phyloP scores from a whole-genome alignment of 345 rosid genomes.

The Acer saccharum region DNA sequence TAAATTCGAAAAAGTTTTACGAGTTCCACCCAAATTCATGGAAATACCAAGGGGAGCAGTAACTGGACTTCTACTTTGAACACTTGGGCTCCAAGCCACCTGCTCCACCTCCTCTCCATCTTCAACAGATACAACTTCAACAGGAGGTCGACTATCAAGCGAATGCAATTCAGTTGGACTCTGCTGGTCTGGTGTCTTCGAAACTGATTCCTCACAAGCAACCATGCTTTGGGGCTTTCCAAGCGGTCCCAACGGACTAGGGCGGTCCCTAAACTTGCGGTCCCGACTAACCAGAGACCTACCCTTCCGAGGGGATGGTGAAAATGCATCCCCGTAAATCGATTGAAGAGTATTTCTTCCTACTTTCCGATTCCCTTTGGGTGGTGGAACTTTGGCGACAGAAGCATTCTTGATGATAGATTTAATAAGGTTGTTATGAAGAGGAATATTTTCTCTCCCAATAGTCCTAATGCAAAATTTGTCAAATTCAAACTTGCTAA shows the following conservation, averaged over 20 bases:
- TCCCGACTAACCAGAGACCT: conserved; percentile 54
- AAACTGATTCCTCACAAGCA: conserved; percentile 49
- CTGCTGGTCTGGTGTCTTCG: conserved; percentile 56
- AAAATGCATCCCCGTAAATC: conserved; percentile 53
- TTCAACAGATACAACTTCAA: conserved; percentile 81
- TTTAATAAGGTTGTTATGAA: conserved; percentile 71
- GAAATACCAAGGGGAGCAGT: conserved; percentile 86
- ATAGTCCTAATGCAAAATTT: conserved; percentile 54
- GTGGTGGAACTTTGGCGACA: conserved; percentile 50
- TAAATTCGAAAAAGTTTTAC: conserved; percentile 42
- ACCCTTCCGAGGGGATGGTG: conserved; percentile 67
- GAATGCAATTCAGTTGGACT: conserved; percentile 80
- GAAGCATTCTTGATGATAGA: conserved; percentile 74
- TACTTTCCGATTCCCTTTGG: conserved; percentile 25
- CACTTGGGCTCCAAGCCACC: conserved; percentile 66
- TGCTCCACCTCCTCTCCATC: conserved; percentile 99
- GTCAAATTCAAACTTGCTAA: conserved; percentile 73
- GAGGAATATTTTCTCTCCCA: conserved; percentile 67
- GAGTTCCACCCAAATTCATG: conserved; percentile 44
- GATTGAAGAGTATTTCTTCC: conserved; percentile 46
- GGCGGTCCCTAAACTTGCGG: conserved; percentile 64
- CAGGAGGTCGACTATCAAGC: conserved; percentile 78
- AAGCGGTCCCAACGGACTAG: conserved; percentile 75
- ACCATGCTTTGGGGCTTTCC: conserved; percentile 74
- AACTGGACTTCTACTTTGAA: conserved; percentile 74